phyloP scores from a whole-genome alignment of 306 rosid genomes.

The Corylus avellana region DNA sequence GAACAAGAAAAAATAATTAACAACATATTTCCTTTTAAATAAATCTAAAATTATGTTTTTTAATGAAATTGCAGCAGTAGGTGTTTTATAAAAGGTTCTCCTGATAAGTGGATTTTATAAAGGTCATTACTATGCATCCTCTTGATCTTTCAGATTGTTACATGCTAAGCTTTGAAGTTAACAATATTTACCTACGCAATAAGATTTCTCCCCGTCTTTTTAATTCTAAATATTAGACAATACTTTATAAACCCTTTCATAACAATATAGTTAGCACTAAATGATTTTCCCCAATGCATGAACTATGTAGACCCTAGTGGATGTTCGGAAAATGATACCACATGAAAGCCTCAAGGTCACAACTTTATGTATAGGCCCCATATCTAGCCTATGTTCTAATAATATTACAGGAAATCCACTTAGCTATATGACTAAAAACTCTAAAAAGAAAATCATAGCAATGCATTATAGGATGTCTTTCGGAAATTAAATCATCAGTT shows the following conservation, averaged over 20 bases:
- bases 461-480: not conserved
- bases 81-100: no score
- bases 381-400: not conserved
- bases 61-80: not conserved
- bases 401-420: not conserved
- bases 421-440: not conserved
- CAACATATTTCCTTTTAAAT: not conserved
- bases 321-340: not conserved
- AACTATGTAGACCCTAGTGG: not conserved
- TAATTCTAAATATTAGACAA: not conserved
- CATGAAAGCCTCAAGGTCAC: not conserved
- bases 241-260: not conserved
- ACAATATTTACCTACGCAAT: not conserved
- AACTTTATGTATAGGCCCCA: not conserved
- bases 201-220: not conserved
- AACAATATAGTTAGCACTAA: not conserved
- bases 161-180: not conserved
- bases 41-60: not conserved
- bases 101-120: not conserved
- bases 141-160: not conserved
- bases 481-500: not conserved
- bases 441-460: not conserved
- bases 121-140: not conserved
- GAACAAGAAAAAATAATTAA: slow-evolving; percentile 17
- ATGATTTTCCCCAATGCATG: not conserved